Evolutionary conservation across 129 eudicot species (phyloP).

Genomic region (Flaveria linearis): DNA sequence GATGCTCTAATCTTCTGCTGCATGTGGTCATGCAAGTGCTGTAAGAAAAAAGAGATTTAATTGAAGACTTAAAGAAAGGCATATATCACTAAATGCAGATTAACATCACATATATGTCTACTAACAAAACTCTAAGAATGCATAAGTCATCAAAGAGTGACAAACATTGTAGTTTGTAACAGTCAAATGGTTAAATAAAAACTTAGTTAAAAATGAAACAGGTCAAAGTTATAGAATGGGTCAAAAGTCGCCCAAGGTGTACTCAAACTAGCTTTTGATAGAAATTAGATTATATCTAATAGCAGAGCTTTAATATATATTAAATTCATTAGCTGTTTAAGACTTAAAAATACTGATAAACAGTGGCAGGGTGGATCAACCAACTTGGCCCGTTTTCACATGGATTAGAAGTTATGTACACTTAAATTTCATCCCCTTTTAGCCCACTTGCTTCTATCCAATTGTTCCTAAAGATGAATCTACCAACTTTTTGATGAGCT

Average conservation of each 20-base stretch:
- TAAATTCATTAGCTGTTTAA: no score
- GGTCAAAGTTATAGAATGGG: not conserved
- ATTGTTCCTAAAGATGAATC: not conserved
- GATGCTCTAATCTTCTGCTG: conserved; percentile 71
- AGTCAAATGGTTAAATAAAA: conserved; percentile 4
- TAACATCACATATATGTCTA: not conserved
- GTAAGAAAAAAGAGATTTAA: conserved; percentile 34
- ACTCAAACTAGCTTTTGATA: not conserved
- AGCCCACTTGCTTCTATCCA: not conserved
- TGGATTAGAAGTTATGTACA: not conserved
- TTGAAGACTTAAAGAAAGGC: not conserved
- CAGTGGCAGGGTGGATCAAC: no score
- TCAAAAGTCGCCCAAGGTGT: conserved; percentile 6
- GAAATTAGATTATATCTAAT: not conserved
- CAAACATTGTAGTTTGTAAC: not conserved
- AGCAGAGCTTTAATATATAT: not conserved
- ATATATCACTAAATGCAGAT: not conserved
- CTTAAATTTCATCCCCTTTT: not conserved
- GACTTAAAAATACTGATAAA: no score
- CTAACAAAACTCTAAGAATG: not conserved
- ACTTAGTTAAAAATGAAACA: not conserved
- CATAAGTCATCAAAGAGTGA: conserved; percentile 6
- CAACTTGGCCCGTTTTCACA: not conserved
- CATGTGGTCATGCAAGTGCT: conserved; percentile 86
- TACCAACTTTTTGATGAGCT: not conserved